Evolutionary conservation across 495 filamentous ascomycete genomes (phyloP), one percentile per base, ranked within the genome.

Genomic region (Lasiosphaeria ovina): DNA sequence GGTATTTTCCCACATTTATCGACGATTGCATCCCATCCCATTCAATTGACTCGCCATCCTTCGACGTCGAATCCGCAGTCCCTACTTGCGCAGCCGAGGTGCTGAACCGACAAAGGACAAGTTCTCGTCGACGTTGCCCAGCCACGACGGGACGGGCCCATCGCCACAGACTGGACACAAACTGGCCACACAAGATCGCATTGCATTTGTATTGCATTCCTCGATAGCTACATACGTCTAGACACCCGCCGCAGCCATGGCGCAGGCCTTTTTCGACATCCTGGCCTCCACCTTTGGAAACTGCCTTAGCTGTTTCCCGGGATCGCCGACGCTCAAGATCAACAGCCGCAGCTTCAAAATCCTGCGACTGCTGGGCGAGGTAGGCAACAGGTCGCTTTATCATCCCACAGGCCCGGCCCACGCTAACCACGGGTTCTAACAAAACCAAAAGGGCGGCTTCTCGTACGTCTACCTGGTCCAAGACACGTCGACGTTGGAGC

Each of bases 401-500:
- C 24, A 24, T 24, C 24, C 24, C 24, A 24, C 24, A 24, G 1
- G 24, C 24, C 24, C 24, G 24, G 24, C 24, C 2, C 24, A 24
- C 24, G 2, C 24, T 24, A 24, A 24, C 24, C 24, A 24, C 24
- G 1, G 24, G 1, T 24, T 24, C 2, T 24, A 24, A 24, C 24
- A 24, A 24, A 24, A n/a, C 6, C 12, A 40, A 60, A 69, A 93
- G 86, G 93, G 93, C 73, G 93, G 94, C 60, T 98, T 98, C 81
- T 94, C 90, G 64, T 98, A 98, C 72, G 94, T 98, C 61, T 98
- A 98, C 76, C 89, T 98, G 56, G 94, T 98, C 35, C 90, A 97
- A 83, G 91, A 95, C 69, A 93, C 88, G 48, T 78, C 82, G 35
- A 88, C 83, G 53, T 87, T 89, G 31, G 84, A 90, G 61, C 83